Conservation (phyloP, 176 grass and related monocot genomes). For the Typha latifolia region DNA sequence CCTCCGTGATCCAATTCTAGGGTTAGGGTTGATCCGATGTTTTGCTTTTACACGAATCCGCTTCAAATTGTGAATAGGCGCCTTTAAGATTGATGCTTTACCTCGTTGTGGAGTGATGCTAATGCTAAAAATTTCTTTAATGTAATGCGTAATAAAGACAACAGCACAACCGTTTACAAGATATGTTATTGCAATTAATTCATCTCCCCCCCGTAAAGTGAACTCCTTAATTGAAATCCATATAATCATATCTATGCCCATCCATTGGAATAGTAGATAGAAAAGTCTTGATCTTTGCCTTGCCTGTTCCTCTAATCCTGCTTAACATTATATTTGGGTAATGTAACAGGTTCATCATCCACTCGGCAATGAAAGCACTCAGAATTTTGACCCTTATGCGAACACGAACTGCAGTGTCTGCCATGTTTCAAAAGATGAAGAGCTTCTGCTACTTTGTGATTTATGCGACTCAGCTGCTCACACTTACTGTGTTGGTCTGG, state of each 20-base stretch:
- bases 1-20: neutral
- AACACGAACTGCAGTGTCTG: slow-evolving; percentile 44
- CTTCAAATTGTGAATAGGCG: neutral
- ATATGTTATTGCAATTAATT: too few species aligned
- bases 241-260: too few species aligned
- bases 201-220: too few species aligned
- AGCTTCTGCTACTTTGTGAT: slow-evolving; percentile 58
- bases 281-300: too few species aligned
- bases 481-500: slow-evolving; percentile 57
- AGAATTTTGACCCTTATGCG: slow-evolving; percentile 13
- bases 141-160: too few species aligned
- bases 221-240: too few species aligned
- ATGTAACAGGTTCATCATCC: slow-evolving; percentile 41
- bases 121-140: too few species aligned
- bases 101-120: too few species aligned
- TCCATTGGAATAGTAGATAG: too few species aligned
- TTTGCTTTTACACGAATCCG: neutral
- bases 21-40: neutral
- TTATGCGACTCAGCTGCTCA: slow-evolving; percentile 50
- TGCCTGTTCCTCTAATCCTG: neutral
- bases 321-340: too few species aligned
- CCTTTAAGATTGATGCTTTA: too few species aligned
- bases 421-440: slow-evolving; percentile 34
- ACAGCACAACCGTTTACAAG: neutral
- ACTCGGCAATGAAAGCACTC: slow-evolving; percentile 34